These are phyloP conservation scores for Orobanche coerulescens DNA, from an alignment of 257 asterid species.

Conservation along the genomic window DNA sequence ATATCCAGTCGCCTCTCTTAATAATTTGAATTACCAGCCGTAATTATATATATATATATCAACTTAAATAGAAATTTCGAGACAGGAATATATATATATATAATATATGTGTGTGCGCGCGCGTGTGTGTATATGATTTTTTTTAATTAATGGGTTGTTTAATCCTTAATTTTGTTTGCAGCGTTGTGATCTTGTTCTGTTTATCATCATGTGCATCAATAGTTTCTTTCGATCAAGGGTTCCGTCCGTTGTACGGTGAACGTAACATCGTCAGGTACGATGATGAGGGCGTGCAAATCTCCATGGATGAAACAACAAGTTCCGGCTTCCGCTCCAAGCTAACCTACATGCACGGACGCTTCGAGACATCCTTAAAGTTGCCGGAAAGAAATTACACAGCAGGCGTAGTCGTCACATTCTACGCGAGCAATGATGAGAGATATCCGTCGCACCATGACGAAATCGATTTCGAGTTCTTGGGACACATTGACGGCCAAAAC, in stretches of 20 bases:
- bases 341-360: constrained; percentile 27
- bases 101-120: no score
- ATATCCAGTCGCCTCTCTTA: no score
- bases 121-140: no score
- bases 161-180: not conserved
- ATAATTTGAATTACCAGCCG: no score
- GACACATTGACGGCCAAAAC: constrained; percentile 24
- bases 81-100: no score
- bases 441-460: constrained; percentile 34
- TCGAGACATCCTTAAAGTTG: constrained; percentile 33
- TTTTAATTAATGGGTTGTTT: no score
- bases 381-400: constrained; percentile 34
- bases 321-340: constrained; percentile 35
- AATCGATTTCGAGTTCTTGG: constrained; percentile 40
- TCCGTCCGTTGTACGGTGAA: constrained; percentile 31
- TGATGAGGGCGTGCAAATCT: constrained; percentile 28
- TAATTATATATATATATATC: no score
- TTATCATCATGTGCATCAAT: not conserved
- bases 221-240: constrained; percentile 24
- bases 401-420: constrained; percentile 38
- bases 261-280: constrained; percentile 25
- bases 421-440: constrained; percentile 26
- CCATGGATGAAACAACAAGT: constrained; percentile 31
- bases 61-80: no score
- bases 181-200: not conserved